A percentile compares a stretch with the other conserved stretches of the same genome.
phyloP scores from a whole-genome alignment of 371 early-diverging fungal genomes.

The Actinomortierella ambigua region DNA sequence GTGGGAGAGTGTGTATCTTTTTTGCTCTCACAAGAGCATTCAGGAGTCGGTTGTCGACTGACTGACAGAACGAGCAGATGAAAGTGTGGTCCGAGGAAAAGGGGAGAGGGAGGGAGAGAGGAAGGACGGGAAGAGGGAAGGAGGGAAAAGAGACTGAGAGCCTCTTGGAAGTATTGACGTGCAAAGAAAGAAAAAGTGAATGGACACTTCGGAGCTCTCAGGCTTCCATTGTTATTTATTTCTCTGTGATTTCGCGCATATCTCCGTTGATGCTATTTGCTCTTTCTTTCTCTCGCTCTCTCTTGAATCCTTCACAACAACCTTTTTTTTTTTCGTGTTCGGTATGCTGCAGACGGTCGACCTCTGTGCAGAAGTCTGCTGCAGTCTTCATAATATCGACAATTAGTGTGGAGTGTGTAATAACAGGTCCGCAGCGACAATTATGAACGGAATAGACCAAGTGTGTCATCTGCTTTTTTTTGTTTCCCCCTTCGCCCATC shows the following conservation, averaged over 20 bases:
- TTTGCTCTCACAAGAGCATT: neutral
- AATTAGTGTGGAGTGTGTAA: too few species aligned
- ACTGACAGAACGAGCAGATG: neutral
- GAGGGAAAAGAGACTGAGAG: conserved; percentile 1
- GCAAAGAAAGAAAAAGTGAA: neutral
- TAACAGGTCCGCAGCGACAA: too few species aligned
- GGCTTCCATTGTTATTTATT: neutral
- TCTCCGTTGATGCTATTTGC: neutral
- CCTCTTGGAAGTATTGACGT: neutral
- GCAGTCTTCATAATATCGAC: too few species aligned
- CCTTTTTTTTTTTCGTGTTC: too few species aligned
- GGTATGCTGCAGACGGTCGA: too few species aligned
- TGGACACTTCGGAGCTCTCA: neutral
- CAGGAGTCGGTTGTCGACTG: neutral
- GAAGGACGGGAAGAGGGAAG: neutral
- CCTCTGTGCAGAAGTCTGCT: too few species aligned
- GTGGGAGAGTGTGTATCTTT: neutral
- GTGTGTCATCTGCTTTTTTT: too few species aligned
- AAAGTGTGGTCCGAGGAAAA: neutral
- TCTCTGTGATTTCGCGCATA: neutral
- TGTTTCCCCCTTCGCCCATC: too few species aligned
- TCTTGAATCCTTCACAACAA: too few species aligned
- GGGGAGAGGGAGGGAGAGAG: neutral
- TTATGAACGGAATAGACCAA: too few species aligned
- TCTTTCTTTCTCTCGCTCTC: too few species aligned